Base-by-base conservation (phyloP, 2,329 filamentous ascomycete genomes). In the Trichoderma sp. region DNA sequence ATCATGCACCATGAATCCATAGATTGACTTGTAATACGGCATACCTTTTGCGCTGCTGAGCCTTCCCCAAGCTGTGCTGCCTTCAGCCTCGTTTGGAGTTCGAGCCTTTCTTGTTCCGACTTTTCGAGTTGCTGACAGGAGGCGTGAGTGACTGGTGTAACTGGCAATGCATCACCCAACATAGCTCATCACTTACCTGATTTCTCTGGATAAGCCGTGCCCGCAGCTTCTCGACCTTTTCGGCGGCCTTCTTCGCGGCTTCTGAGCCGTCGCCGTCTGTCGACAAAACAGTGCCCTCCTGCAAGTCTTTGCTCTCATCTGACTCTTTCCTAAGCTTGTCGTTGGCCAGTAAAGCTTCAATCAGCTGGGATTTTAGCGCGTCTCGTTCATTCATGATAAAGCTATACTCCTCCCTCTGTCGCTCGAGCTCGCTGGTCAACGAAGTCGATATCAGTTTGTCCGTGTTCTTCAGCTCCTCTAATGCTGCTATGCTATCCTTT, bases 371-470 rank as follows among this genome's bases (percentile, higher is more conserved):
- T 75, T 86, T 85, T 71, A 85, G 81, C 67, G 82, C 79, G 61
- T 88, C 84, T 57, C 80, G 78, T 72, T 88, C 85, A 63, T 80
- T 77, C 66, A 77, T 78, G 57, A 83, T 74, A 63, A 78, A 74
- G 64, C 80, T 80, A 68, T 82, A 77, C 69, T 85, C 82, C 66
- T 78, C 80, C 68, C 85, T 81, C 68, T 85, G 78, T 30, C 80
- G 78, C 60, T 86, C 81, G 43, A 89, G 80, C 71, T 89, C 87
- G 52, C 79, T 79, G 68, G 83, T 81, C 64, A 89, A 80, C 17
- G 86, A 88, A 19, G 81, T 77, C 17, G 84, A 83, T 66, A 89
- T 82, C 67, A 87, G 78, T 67, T 82, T 80, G 73, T 89, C 85
- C 7, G 85, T 82, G 47, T 79, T 79, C 76, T 87, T 87, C 69